Evolutionary conservation across 2,329 filamentous ascomycete genomes (phyloP).

Genomic region (Epichloe uncinata): DNA sequence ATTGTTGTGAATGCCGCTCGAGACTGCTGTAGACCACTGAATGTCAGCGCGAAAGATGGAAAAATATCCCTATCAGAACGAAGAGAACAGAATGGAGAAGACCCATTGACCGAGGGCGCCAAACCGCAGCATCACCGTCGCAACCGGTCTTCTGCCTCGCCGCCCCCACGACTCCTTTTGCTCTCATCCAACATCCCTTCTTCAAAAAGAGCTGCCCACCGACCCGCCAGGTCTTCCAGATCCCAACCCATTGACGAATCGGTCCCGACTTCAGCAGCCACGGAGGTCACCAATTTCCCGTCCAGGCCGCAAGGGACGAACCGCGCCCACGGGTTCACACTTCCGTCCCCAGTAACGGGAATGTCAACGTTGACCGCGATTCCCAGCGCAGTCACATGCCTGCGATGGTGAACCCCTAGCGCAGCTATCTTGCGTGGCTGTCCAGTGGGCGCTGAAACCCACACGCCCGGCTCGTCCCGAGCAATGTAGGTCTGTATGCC

Average conservation of each 20-base stretch:
- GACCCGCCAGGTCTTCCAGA: slow-evolving; percentile 15
- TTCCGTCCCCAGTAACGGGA: slow-evolving; percentile 29
- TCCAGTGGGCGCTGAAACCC: slow-evolving; percentile 34
- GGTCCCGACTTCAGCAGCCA: slow-evolving; percentile 38
- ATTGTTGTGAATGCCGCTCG: too few relatives aligned
- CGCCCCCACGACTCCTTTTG: slow-evolving; percentile 11
- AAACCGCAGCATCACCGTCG: background rate
- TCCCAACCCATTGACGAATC: slow-evolving; percentile 12
- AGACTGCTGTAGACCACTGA: too few relatives aligned
- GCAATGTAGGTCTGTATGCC: slow-evolving; percentile 44
- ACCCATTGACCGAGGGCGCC: too few relatives aligned
- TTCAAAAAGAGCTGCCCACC: slow-evolving; percentile 24
- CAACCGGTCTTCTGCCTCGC: background rate
- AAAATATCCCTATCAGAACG: too few relatives aligned
- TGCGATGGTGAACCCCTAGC: slow-evolving; percentile 77
- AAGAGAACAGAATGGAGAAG: too few relatives aligned
- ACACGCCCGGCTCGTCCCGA: slow-evolving; percentile 76
- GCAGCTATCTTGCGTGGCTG: slow-evolving; percentile 65
- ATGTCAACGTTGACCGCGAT: slow-evolving; percentile 64
- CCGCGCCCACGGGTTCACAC: slow-evolving; percentile 43
- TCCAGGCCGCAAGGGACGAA: slow-evolving; percentile 86
- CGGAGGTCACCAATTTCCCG: slow-evolving; percentile 65
- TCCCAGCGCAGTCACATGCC: slow-evolving; percentile 75
- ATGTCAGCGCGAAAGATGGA: too few relatives aligned
- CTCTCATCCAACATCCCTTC: slow-evolving; percentile 17